Evolutionary conservation across 805 yeast genomes (phyloP).

Genomic region (Saccharomycopsis malanga): DNA sequence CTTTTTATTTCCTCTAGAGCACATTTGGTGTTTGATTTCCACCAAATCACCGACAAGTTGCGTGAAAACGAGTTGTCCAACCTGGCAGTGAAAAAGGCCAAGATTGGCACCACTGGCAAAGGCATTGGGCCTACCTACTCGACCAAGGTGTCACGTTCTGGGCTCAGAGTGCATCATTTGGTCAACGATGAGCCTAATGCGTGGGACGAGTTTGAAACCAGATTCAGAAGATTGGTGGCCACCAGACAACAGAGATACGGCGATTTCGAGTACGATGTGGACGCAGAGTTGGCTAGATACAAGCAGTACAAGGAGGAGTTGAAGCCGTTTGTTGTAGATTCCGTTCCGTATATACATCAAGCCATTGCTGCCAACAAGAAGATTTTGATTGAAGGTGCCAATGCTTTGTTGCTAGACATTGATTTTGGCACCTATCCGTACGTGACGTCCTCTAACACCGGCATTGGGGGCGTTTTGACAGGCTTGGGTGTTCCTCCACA

Average conservation of each 20-base stretch:
- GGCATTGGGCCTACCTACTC: constrained; percentile 99
- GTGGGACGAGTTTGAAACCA: constrained; percentile 83
- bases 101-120: constrained; percentile 96
- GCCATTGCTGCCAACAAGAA: constrained; percentile 75
- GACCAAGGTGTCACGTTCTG: constrained; percentile 73
- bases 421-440: constrained; percentile 98
- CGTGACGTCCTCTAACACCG: constrained; percentile 92
- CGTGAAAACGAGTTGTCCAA: constrained; percentile 83
- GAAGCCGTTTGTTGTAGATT: constrained; percentile 90
- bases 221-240: constrained; percentile 67
- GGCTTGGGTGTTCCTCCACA: constrained; percentile 96
- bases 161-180: constrained; percentile 93
- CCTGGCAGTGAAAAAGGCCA: constrained; percentile 58
- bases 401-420: constrained; percentile 94
- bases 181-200: constrained; percentile 84
- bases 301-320: constrained; percentile 65
- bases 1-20: constrained; percentile 89
- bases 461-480: constrained; percentile 96
- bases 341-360: constrained; percentile 73
- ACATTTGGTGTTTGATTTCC: constrained; percentile 95
- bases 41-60: constrained; percentile 91
- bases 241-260: constrained; percentile 90
- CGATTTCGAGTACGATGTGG: constrained; percentile 79
- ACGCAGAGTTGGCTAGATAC: constrained; percentile 71
- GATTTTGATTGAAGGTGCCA: constrained; percentile 95